A percentile compares a stretch with the other conserved stretches of the same genome.
Evolutionary conservation across 805 yeast genomes (phyloP).

Genomic region (Sugiyamaella valdiviana): DNA sequence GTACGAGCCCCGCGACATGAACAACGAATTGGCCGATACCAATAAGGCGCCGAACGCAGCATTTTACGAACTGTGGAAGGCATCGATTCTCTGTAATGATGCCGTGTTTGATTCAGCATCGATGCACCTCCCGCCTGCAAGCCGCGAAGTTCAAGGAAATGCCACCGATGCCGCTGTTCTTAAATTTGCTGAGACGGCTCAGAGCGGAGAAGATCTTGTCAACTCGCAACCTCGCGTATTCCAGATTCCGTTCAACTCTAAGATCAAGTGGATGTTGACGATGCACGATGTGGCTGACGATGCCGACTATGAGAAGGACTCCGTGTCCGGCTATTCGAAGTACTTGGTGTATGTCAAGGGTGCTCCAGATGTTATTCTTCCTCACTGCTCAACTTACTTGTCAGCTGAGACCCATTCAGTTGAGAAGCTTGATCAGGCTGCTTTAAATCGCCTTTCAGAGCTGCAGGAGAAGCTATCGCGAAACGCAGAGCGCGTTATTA

Average conservation of each 20-base stretch:
- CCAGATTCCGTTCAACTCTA: slow-evolving; percentile 39
- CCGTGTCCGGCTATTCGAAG: slow-evolving; percentile 4
- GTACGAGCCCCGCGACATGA: background rate
- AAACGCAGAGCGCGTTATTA: slow-evolving; percentile 16
- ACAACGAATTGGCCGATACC: slow-evolving; percentile 8
- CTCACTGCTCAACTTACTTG: slow-evolving; percentile 24
- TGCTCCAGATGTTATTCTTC: slow-evolving; percentile 42
- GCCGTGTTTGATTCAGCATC: slow-evolving; percentile 17
- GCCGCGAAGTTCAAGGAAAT: slow-evolving; percentile 35
- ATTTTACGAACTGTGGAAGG: slow-evolving; percentile 11
- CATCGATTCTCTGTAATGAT: slow-evolving; percentile 20
- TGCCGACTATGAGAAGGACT: slow-evolving; percentile 27
- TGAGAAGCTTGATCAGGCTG: slow-evolving; percentile 3
- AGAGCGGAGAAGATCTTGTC: background rate
- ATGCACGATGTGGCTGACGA: slow-evolving; percentile 5
- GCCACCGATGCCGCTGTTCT: slow-evolving; percentile 45
- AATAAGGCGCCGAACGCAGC: background rate
- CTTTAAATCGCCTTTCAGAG: background rate
- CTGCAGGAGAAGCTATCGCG: slow-evolving; percentile 15
- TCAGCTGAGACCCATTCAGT: slow-evolving; percentile 2
- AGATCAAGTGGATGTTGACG: slow-evolving; percentile 34
- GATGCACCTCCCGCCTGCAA: slow-evolving; percentile 8
- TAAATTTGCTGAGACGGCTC: slow-evolving; percentile 30
- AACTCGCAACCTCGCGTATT: slow-evolving; percentile 2
- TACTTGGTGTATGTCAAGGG: slow-evolving; percentile 35